Evolutionary conservation across 2,329 filamentous ascomycete genomes (phyloP), one percentile per base, ranked within the genome.

Genomic region (Zalaria obscura): DNA sequence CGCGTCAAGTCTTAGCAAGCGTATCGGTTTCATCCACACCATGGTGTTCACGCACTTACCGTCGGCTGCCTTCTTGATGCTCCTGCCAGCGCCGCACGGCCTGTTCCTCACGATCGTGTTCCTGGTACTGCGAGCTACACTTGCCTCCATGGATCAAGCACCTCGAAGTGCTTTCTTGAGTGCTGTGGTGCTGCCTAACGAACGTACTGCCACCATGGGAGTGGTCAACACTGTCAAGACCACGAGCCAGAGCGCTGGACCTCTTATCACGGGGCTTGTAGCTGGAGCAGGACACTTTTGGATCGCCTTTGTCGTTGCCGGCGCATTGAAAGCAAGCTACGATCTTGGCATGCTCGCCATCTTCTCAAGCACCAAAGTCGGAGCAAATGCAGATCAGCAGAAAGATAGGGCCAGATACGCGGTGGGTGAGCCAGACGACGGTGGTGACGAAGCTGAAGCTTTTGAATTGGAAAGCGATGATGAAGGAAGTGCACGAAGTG

Each of bases 171-270:
- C 81, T 0, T 85, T 86, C 54, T 58, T 86, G 2, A 74, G 81
- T 0, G 73, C 76, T 1, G 71, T 77, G 0, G 68, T 86, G 3
- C 68, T 73, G 6, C 70, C 79, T 0, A 63, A 68, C 2, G 80
- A 86, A 56, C 70, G 82, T 1, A 86, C 81, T 0, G 77, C 78
- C 0, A 73, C 83, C 7, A 78, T 86, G 73, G 82, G 81, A 0
- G 63, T 78, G 0, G 67, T 83, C 3, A 84, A 83, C 47, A 73
- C 80, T 1, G 72, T 80, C 27, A 83, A 82, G 59, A 85, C 80
- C 0, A 63, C 69, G 4, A 67, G 70, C 4, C 73, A 79, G 54
- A 78, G 73, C 43, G 52, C 74, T 1, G 80, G 80, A 0, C 77
- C 79, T 0, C 55, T 75, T 0, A 62, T 80, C 11, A 82, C 80